Base-by-base conservation (phyloP, 2,329 filamentous ascomycete species). In the Cordyceps javanica region DNA sequence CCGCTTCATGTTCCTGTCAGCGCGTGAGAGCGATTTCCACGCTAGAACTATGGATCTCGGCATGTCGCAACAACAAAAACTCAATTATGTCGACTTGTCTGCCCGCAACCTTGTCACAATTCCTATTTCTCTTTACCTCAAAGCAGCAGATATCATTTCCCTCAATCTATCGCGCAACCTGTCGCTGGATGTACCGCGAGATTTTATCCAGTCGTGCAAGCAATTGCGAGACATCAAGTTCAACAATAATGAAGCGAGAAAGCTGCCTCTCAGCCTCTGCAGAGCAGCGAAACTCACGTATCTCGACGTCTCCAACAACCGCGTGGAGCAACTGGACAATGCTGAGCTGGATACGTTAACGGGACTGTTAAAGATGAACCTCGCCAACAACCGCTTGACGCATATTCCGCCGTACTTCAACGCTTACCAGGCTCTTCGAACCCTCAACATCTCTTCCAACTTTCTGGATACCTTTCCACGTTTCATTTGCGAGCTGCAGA, bases 201-300 rank as follows among this genome's bases (percentile, higher is more conserved):
- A 99, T 71, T 99, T 99, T 69, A 92, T 99, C 57, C 91, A 96
- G 69, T 89, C 90, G 28, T 99, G 94, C 73, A 86, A 88, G 64
- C 91, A 93, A 67, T 77, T 99, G 21, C 86, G 93, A 52, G 94
- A 99, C 70, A 94, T 99, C 78, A 96, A 95, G 68, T 99, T 89
- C 72, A 91, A 90, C 64, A 93, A 91, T 68, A 97, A 97, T 66
- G 94, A 99, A 70, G 90, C 92, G 3, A 86, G 89, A 70, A 87
- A 88, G 66, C 76, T 99, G 25, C 94, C 94, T 4, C 82, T 86
- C 7, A 97, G 92, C 70, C 80, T 99, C 55, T 86, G 89, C 62
- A 80, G 92, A 64, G 93, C 94, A 26, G 86, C 78, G 62, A 86
- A 86, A 61, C 78, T 99, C 65, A 96, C 91, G 0, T 92, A 91